These are phyloP conservation scores for Somion occarium DNA, from an alignment of 1,284 basidiomycete species.

Conservation along the genomic window DNA sequence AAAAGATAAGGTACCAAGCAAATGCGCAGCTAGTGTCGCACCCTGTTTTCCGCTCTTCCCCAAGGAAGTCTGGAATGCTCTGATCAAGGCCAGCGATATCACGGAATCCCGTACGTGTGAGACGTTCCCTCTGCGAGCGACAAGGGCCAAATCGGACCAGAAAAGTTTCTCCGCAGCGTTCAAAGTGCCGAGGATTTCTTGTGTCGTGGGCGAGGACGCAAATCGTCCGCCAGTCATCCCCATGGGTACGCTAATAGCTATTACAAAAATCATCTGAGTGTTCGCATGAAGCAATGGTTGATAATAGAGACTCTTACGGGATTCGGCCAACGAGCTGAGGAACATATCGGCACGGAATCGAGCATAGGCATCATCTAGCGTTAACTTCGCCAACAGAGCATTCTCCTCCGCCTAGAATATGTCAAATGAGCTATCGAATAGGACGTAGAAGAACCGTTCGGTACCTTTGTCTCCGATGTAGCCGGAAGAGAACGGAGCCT, in stretches of 20 bases:
- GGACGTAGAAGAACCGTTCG: conserved; percentile 6
- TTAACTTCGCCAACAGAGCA: conserved; percentile 67
- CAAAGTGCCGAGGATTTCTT: conserved; percentile 61
- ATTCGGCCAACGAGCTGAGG: conserved; percentile 82
- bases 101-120: conserved; percentile 70
- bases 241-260: conserved; percentile 84
- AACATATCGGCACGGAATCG: conserved; percentile 83
- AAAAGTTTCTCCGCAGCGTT: conserved; percentile 67
- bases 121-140: conserved; percentile 56
- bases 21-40: conserved; percentile 51
- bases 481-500: conserved; percentile 56
- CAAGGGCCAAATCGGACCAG: conserved; percentile 59
- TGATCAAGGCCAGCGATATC: conserved; percentile 65
- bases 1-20: conserved; percentile 51
- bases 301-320: conserved; percentile 46
- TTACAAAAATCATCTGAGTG: background rate
- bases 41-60: conserved; percentile 52
- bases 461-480: conserved; percentile 54
- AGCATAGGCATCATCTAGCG: conserved; percentile 69
- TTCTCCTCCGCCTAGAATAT: conserved; percentile 61
- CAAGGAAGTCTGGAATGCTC: conserved; percentile 75
- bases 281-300: too few relatives aligned
- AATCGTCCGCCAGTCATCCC: conserved; percentile 53
- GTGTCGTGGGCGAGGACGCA: conserved; percentile 38
- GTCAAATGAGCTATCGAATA: background rate